Base-by-base conservation (phyloP, 75 land plant species). In the Sequoia sempervirens region DNA sequence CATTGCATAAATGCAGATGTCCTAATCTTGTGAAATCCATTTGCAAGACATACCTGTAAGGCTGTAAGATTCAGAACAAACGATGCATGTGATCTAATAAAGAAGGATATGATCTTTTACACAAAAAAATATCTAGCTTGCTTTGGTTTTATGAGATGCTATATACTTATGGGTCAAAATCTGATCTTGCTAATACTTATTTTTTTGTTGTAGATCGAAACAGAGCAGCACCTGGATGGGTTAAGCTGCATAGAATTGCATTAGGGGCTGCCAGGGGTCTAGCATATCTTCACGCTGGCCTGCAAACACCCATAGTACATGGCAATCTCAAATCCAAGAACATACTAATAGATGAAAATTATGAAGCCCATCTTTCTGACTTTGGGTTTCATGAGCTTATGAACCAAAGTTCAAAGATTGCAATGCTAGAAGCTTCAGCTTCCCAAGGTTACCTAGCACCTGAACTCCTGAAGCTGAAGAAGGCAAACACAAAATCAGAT, bases 271-370 rank as follows among this genome's bases (percentile, higher is more conserved):
- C 93, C 10, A 86, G 83, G 73, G 97, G 93, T 43, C 80, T 95
- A 36, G 89, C 89, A 15, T 87, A 94, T 84, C 94, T 95, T 32
- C 97, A 95, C 80, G 84, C 86, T n/a, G 92, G 90, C 30, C 61
- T 89, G 75, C 83, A 50, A n/a, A 89, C 81, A 74, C 94, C 92
- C 0, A 64, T 94, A 40, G 79, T 95, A 80, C 97, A 95, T 87
- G 97, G 96, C 32, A 95, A 94, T 82, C 96, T 95, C 82, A 94
- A 94, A 83, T 87, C 96, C 20, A 95, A 90, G 81, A 95, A 94
- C 88, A 87, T 95, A 53, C 74, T 95, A 23, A 83, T 95, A 58
- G 94, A 91, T 64, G 87, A 83, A 2, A 83, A 89, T 50, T 87
- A 36, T 82, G 84, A 94, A 23, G 88, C 94, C 7, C 89, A 83